Base-by-base conservation (phyloP, 257 asterid species). In the Solanum sparsipilum region DNA sequence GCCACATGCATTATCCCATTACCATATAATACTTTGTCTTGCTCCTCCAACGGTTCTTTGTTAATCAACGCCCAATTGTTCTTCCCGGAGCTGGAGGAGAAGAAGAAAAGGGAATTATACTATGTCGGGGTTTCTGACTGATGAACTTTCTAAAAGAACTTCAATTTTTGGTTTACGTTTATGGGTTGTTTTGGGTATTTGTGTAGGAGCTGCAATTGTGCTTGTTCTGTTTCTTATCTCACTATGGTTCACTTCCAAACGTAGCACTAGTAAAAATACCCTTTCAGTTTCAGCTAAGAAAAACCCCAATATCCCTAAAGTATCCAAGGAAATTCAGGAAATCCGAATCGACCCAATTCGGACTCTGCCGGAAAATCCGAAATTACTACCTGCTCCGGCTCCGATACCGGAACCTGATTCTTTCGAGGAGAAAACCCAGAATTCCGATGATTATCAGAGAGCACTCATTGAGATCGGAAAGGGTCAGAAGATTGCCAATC, bases 181-280 rank as follows among this genome's bases (percentile, higher is more conserved):
- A 70, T 93, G 98, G 98, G 98, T 94, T 2, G 95, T 96, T 9
- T 71, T 94, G 70, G 98, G 98, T 70, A 93, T 96, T 74, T 94
- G 97, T 84, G 96, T 95, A n/a, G 98, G 97, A n/a, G 96, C 96
- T 25, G 96, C 95, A 11, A 85, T 95, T 27, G 98, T 94, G 81
- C 84, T 95, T 35, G 56, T 94, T 15, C 93, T 96, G 88, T 95
- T 95, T 87, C 91, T 96, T 58, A 87, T 94, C 87, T 94, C 98
- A 3, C 93, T 96, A 31, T 96, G 98, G 96, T 92, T 92, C 93
- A 96, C 94, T 79, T 92, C 96, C 20, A 89, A 94, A 5, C 91
- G 92, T 20, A 85, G 85, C 48, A 88, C 87, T 21, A 93, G 87
- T 21, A 93, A 86, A 87, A 93, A 90, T 12, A 86, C 89, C 39